Evolutionary conservation across 2,329 filamentous ascomycete species (phyloP).

Genomic region (Xylaria hypoxylon): DNA sequence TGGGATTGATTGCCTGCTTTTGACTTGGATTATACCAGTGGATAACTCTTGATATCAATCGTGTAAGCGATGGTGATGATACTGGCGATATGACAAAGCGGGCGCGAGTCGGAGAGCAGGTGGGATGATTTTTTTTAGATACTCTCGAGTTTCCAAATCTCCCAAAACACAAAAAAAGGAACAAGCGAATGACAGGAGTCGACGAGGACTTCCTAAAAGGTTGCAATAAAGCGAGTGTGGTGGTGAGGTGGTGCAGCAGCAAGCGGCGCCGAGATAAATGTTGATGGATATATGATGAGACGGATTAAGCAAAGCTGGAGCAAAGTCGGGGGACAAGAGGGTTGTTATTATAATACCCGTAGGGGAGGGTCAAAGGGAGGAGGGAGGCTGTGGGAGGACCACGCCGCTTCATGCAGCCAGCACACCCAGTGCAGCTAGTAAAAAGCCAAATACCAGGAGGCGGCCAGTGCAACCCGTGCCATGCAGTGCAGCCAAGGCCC

Average conservation of each 20-base stretch:
- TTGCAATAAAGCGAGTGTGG: constrained; percentile 65
- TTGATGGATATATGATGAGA: constrained; percentile 53
- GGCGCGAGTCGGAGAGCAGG: constrained; percentile 35
- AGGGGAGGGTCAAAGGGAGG: constrained; percentile 22
- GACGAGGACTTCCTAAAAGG: constrained; percentile 75
- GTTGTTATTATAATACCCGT: constrained; percentile 51
- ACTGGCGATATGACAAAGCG: constrained; percentile 39
- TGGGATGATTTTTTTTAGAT: constrained; percentile 45
- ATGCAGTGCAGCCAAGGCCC: constrained; percentile 13
- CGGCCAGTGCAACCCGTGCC: constrained; percentile 25
- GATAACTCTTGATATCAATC: constrained; percentile 27
- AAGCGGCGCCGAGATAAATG: constrained; percentile 53
- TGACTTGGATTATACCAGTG: constrained; percentile 19
- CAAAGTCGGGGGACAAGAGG: constrained; percentile 49
- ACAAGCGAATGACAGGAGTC: constrained; percentile 81
- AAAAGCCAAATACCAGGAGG: constrained; percentile 22
- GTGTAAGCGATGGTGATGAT: constrained; percentile 32
- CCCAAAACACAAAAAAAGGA: constrained; percentile 63
- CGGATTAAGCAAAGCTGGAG: constrained; percentile 49
- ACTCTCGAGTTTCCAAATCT: constrained; percentile 53
- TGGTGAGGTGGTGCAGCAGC: constrained; percentile 55
- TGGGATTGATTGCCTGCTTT: constrained; percentile 7
- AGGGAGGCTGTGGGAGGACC: constrained; percentile 34
- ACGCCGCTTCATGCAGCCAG: constrained; percentile 30
- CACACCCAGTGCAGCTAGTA: constrained; percentile 20